Evolutionary conservation across 1,284 basidiomycete species (phyloP).

Genomic region (Cutaneotrichosporon arboriforme): DNA sequence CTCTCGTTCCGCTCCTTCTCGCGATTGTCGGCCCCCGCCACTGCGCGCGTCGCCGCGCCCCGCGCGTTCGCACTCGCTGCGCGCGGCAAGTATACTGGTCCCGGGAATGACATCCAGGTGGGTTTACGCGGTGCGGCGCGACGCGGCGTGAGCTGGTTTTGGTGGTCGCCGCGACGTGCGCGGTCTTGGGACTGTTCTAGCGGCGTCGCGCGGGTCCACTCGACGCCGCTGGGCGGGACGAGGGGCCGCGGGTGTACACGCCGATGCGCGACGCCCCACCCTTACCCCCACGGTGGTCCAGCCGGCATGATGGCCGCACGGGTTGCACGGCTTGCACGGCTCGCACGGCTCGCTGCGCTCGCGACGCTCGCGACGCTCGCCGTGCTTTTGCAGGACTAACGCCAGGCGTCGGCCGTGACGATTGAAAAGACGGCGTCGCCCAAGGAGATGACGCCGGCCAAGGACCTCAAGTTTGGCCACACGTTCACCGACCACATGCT

Average conservation of each 20-base stretch:
- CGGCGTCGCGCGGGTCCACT: too few relatives aligned
- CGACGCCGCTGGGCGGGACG: too few relatives aligned
- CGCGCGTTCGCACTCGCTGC: background rate
- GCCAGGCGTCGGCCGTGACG: slow-evolving; percentile 53
- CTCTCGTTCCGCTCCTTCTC: slow-evolving; percentile 2
- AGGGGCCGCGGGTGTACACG: too few relatives aligned
- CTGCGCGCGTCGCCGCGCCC: background rate
- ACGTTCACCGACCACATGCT: slow-evolving; percentile 88
- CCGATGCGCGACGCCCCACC: too few relatives aligned
- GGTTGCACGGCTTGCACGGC: too few relatives aligned
- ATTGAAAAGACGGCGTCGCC: slow-evolving; percentile 52
- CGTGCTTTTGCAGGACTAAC: background rate
- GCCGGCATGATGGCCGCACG: too few relatives aligned
- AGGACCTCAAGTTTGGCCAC: slow-evolving; percentile 52
- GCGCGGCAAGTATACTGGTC: slow-evolving; percentile 14
- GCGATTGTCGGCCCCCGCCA: background rate
- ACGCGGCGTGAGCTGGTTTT: too few relatives aligned
- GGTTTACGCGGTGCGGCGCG: background rate
- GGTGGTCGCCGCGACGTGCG: too few relatives aligned
- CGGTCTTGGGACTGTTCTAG: too few relatives aligned
- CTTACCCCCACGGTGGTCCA: too few relatives aligned
- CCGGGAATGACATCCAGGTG: slow-evolving; percentile 1
- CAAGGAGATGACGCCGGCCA: slow-evolving; percentile 44
- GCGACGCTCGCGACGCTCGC: background rate
- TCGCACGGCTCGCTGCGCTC: too few relatives aligned